Evolutionary conservation across 495 filamentous ascomycete species (phyloP).

Genomic region (Penicillium soppii): DNA sequence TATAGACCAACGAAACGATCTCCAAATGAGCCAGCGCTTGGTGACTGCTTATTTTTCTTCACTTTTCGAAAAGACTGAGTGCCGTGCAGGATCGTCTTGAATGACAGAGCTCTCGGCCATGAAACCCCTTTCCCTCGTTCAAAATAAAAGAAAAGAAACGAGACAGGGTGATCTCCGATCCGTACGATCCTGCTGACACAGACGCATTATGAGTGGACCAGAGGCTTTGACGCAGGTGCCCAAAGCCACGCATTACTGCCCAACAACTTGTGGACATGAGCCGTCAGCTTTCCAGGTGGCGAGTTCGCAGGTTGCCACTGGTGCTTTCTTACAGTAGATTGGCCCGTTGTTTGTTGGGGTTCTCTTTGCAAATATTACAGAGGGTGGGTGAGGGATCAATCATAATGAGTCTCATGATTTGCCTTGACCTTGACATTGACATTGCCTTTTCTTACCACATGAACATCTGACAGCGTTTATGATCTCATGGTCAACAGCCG

Average conservation of each 20-base stretch:
- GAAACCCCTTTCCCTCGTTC: too few species aligned
- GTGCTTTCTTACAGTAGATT: conserved; percentile 16
- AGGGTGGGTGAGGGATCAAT: conserved; percentile 6
- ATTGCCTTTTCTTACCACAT: neutral
- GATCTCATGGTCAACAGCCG: neutral
- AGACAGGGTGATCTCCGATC: conserved; percentile 16
- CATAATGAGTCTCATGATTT: conserved; percentile 1
- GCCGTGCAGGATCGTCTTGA: conserved; percentile 14
- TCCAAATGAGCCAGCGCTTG: neutral
- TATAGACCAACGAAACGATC: conserved; percentile 1
- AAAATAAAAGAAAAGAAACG: conserved; percentile 4
- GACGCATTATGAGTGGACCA: conserved; percentile 19
- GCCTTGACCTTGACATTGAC: conserved; percentile 1
- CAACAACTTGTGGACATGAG: conserved; percentile 28
- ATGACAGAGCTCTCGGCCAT: conserved; percentile 6
- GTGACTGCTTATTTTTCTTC: conserved; percentile 6
- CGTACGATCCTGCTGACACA: conserved; percentile 20
- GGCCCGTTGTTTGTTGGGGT: conserved; percentile 1
- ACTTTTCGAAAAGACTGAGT: neutral
- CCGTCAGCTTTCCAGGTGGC: conserved; percentile 18
- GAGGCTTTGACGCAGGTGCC: conserved; percentile 24
- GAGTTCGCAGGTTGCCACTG: conserved; percentile 16
- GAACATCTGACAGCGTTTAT: conserved; percentile 4
- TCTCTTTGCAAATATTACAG: conserved; percentile 2
- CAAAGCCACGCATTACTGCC: conserved; percentile 47